phyloP scores from a whole-genome alignment of 306 rosid species.

The Lathyrus aphaca region DNA sequence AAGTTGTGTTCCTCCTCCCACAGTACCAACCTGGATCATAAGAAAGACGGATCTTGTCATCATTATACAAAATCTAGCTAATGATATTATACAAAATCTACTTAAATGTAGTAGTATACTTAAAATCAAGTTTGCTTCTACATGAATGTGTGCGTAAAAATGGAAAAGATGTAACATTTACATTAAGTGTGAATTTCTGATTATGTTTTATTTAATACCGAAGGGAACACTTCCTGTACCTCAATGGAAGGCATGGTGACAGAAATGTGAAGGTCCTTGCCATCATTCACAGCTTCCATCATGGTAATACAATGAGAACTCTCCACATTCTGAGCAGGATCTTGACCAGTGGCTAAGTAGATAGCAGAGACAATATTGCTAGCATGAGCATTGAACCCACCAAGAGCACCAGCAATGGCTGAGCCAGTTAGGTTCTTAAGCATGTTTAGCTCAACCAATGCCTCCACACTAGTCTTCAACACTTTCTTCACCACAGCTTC shows the following conservation, averaged over 20 bases:
- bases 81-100: too few species aligned
- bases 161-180: neutral
- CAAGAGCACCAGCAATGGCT: conserved; percentile 73
- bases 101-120: neutral
- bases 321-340: conserved; percentile 85
- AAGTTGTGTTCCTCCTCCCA: conserved; percentile 81
- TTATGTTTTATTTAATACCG: neutral
- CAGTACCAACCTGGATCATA: conserved; percentile 65
- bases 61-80: conserved; percentile 3
- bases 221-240: conserved; percentile 40
- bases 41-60: conserved; percentile 23
- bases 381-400: conserved; percentile 83
- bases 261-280: conserved; percentile 72
- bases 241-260: conserved; percentile 78
- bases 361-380: conserved; percentile 77
- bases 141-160: neutral
- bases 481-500: conserved; percentile 70
- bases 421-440: conserved; percentile 75
- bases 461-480: conserved; percentile 62
- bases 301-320: conserved; percentile 77
- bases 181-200: neutral
- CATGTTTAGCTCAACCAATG: conserved; percentile 68
- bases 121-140: conserved; percentile 15
- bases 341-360: conserved; percentile 79
- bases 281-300: conserved; percentile 72